Conservation (phyloP, 179 eudicot genomes). For the Carnegiea gigantea region DNA sequence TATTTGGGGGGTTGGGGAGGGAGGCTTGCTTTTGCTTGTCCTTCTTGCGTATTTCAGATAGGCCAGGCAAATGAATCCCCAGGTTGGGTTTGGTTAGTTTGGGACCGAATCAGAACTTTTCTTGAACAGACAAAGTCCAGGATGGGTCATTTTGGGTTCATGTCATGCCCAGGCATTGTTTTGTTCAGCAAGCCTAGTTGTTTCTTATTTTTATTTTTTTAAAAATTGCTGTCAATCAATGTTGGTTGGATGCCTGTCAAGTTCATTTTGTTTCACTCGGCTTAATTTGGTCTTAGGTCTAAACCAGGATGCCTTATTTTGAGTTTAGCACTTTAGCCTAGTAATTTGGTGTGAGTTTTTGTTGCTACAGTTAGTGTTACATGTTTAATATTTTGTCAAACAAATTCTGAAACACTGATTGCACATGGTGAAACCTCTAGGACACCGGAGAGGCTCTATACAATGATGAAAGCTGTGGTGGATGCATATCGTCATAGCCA, state of each 20-base stretch:
- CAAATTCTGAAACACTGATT: slow-evolving; percentile 10
- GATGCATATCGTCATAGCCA: slow-evolving; percentile 75
- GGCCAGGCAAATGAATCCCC: background rate
- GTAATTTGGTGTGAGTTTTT: background rate
- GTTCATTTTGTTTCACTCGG: background rate
- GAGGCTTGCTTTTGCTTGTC: background rate
- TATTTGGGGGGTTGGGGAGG: background rate
- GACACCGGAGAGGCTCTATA: slow-evolving; percentile 78
- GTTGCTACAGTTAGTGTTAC: background rate
- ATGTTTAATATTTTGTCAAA: background rate
- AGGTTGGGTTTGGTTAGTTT: background rate
- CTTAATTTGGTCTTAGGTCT: background rate
- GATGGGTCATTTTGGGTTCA: background rate
- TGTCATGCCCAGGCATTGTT: background rate
- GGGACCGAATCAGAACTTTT: background rate
- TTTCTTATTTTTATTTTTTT: too few species aligned
- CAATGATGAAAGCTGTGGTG: slow-evolving; percentile 60
- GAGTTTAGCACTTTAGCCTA: background rate
- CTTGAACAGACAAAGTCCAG: background rate
- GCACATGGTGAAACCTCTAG: slow-evolving; percentile 32
- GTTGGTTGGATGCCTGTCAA: background rate
- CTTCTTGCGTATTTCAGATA: background rate
- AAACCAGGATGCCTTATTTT: slow-evolving; percentile 3
- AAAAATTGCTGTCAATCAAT: background rate
- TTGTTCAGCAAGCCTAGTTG: background rate